These are phyloP conservation scores for Clarireedia monteithiana DNA, from an alignment of 2,329 filamentous ascomycete genomes.

Conservation along the genomic window DNA sequence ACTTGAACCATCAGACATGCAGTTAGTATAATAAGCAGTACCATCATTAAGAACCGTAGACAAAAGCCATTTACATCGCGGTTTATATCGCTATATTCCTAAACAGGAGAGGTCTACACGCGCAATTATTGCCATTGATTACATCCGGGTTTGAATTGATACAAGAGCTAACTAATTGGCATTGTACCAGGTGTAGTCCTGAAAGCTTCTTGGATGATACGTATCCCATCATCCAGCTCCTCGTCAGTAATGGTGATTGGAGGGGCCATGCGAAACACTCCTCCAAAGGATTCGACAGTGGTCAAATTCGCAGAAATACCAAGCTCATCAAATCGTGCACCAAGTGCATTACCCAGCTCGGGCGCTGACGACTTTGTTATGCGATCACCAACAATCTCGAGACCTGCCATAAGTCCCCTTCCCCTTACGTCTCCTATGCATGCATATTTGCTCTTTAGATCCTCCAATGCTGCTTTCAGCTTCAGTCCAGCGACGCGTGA, in stretches of 20 bases:
- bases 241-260: slow-evolving; percentile 48
- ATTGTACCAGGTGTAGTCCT: slow-evolving; percentile 5
- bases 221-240: slow-evolving; percentile 43
- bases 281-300: slow-evolving; percentile 45
- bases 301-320: slow-evolving; percentile 51
- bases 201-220: slow-evolving; percentile 50
- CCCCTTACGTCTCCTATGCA: slow-evolving; percentile 57
- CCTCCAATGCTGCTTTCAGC: slow-evolving; percentile 41
- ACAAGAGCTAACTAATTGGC: not conserved
- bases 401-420: slow-evolving; percentile 48
- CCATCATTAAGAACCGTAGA: no score
- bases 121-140: no score
- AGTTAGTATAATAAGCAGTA: no score
- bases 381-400: slow-evolving; percentile 48
- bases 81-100: no score
- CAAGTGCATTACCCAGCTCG: slow-evolving; percentile 41
- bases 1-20: no score
- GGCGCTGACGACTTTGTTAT: slow-evolving; percentile 37
- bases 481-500: slow-evolving; percentile 37
- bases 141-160: no score
- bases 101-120: no score
- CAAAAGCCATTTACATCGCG: no score
- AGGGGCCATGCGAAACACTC: slow-evolving; percentile 51
- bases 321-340: slow-evolving; percentile 39
- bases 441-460: slow-evolving; percentile 43